Base-by-base conservation (phyloP, 768 basidiomycete genomes). In the Suillus sp. region DNA sequence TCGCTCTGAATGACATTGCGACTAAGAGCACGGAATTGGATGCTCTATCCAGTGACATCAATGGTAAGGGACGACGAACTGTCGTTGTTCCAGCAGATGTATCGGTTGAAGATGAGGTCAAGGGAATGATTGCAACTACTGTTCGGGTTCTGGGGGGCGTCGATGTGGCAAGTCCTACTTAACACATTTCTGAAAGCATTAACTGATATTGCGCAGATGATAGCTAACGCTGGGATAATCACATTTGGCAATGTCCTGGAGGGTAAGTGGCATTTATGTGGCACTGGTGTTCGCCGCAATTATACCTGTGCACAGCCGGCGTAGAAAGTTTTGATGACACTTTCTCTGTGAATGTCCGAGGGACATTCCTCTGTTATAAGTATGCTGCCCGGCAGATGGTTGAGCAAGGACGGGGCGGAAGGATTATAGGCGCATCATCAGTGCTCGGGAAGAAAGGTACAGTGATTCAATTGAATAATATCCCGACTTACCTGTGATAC, bases 1-100 rank as follows among this genome's bases (percentile, higher is more conserved):
- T 85, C 47, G 79, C 77, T n/a, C 64, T 84, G 53, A 84, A 80
- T 25, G 85, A 83, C 63, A 68, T 82, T 59, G 20, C 65, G 1
- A 18, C 4, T 2, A 63, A 71, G 40, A 45, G 51, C 4, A n/a
- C 10, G 11, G 32, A 50, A 2, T 68, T 72, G 2, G 64, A 65
- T 20, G n/a, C 16, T 18, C 53, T 69, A 10, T 65, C 62, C 5
- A 59, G 48, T 2, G 65, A 66, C 54, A 64, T 70, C 27, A 45
- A 48, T 43, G 20, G 10, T 3, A 61, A 64, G 40, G 66, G 66
- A n/a, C 63, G 65, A n/a, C 34, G 40, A 18, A 25, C 42, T 9
- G 16, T 60, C 14, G 6, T 53, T 7, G 38, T 65, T 22, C 25
- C 56, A 25, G 61, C 64, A 45, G 68, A 70, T 50, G 64, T 68